phyloP scores from a whole-genome alignment of 2,329 filamentous ascomycete species.

The Cladophialophora immunda region DNA sequence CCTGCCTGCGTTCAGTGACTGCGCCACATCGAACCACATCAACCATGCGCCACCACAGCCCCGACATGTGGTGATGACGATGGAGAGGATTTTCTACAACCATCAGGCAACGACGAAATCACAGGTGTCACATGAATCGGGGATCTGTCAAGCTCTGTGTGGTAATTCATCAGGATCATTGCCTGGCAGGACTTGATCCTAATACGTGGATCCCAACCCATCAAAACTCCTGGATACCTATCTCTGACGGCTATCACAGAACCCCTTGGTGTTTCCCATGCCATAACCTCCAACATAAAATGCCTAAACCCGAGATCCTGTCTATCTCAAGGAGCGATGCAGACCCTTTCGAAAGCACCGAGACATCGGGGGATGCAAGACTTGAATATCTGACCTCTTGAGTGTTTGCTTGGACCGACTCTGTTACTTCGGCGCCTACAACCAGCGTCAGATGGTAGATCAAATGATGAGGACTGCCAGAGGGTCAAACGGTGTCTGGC shows the following conservation, averaged over 20 bases:
- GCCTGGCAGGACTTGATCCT: neutral
- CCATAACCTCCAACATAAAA: neutral
- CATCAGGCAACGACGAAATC: neutral
- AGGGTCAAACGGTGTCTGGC: neutral
- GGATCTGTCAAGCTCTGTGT: too few relatives aligned
- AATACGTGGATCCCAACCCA: neutral
- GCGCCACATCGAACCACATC: conserved; percentile 6
- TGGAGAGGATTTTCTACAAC: neutral
- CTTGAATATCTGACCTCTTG: neutral
- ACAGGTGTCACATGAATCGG: too few relatives aligned
- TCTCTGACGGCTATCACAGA: neutral
- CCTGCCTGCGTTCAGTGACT: neutral
- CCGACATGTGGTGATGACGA: neutral
- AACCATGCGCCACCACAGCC: neutral
- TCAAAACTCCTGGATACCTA: too few relatives aligned
- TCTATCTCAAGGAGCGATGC: neutral
- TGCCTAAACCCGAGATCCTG: neutral
- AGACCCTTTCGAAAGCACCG: neutral
- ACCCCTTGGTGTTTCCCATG: neutral
- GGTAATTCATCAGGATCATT: neutral
- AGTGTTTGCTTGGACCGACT: neutral
- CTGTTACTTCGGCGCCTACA: neutral
- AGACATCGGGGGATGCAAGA: neutral
- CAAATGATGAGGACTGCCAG: neutral
- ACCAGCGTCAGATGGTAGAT: neutral